A percentile compares a stretch with the other conserved stretches of the same genome.
These are phyloP conservation scores for Mucuna pruriens DNA, from an alignment of 306 rosid genomes.

Conservation along the genomic window DNA sequence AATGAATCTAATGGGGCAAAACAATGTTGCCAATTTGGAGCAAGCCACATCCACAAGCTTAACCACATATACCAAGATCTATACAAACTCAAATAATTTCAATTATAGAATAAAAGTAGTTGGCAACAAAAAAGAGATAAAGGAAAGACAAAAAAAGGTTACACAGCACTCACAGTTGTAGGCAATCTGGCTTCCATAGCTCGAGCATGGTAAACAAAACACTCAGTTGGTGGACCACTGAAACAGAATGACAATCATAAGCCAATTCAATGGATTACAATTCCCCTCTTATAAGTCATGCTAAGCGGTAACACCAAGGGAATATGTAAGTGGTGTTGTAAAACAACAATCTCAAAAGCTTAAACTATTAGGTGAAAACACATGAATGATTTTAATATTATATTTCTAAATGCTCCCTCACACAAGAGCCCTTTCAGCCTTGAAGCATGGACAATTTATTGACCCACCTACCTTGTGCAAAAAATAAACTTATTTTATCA, in stretches of 20 bases:
- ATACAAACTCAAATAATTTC: background rate
- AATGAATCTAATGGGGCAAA: background rate
- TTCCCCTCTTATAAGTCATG: conserved; percentile 23
- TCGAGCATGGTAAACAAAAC: conserved; percentile 90
- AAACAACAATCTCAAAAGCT: background rate
- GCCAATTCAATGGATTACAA: conserved; percentile 37
- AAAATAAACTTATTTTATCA: background rate
- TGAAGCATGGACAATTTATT: background rate
- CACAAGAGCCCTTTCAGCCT: background rate
- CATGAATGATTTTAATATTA: background rate
- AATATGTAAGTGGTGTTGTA: background rate
- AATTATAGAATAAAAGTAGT: conserved; percentile 18
- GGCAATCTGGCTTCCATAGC: conserved; percentile 79
- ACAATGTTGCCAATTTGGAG: conserved; percentile 10
- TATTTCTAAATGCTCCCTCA: background rate
- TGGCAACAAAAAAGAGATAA: background rate
- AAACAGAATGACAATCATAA: conserved; percentile 44
- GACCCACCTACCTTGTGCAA: background rate
- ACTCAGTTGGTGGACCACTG: conserved; percentile 98
- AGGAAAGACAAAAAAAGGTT: conserved; percentile 1
- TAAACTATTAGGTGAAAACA: background rate
- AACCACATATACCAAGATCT: background rate
- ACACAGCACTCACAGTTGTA: conserved; percentile 48
- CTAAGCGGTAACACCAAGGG: conserved; percentile 28
- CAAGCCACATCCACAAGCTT: conserved; percentile 2